Base-by-base conservation (phyloP, 805 yeast genomes). In the Candida awuae region DNA sequence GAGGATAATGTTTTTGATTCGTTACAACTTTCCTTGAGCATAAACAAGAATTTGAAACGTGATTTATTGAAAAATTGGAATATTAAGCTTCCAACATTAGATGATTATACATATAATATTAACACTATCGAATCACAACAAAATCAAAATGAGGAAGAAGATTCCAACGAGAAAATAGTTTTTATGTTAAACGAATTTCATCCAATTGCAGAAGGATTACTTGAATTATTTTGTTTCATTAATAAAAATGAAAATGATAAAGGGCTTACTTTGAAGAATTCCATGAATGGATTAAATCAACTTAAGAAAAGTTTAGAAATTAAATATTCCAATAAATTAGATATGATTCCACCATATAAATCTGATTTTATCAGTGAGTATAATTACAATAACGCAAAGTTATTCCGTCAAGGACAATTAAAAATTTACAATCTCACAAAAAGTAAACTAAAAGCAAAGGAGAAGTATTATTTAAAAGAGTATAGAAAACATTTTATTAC, bases 241-340 rank as follows among this genome's bases (percentile, higher is more conserved):
- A 71, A 72, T 7, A 71, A 66, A 43, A 62, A 68, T 37, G 51
- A 53, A 1, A 66, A 71, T 45, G 88, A 82, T 38, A 43, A 48
- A 7, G 47, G 41, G 2, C 45, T 69, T 18, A 71, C 77, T 0
- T 55, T 74, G 30, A 65, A 83, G 48, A 68, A 73, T 63, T 57
- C 65, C 37, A 57, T 83, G n/a, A 77, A 76, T 34, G 92, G 88
- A 0, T 52, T 78, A 26, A 73, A 68, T 47, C 70, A 75, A 43
- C 55, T 83, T 32, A 56, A 71, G 15, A 51, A 58, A n/a, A 79
- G 84, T 3, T 45, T 82, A 9, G 70, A 67, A 22, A 55, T 67
- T 25, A 81, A 79, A 47, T 58, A 52, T 38, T 49, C 46, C 23
- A 52, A 52, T 10, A 47, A 47, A 13, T 23, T 52, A 32, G 51